These are phyloP conservation scores for Ustilago curta DNA, from an alignment of 1,284 basidiomycete genomes.

Conservation along the genomic window DNA sequence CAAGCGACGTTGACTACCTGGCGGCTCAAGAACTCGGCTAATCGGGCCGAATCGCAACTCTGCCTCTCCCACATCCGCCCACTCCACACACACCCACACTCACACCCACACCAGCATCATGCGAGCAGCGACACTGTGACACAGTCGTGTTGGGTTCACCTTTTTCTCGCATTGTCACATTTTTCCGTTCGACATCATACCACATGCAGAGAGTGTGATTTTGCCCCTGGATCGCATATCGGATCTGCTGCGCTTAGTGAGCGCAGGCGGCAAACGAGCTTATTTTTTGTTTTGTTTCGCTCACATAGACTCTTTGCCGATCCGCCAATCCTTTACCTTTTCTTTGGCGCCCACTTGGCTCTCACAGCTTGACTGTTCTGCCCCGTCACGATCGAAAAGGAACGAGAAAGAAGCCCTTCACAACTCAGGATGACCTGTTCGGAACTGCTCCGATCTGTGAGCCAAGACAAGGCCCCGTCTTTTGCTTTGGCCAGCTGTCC, in stretches of 20 bases:
- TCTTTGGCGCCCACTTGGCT: no score
- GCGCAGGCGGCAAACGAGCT: conserved; percentile 7
- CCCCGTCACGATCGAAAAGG: no score
- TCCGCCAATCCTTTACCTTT: neutral
- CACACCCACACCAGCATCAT: no score
- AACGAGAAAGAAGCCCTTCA: no score
- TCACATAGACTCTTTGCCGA: neutral
- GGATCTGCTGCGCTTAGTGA: neutral
- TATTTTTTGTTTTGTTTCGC: neutral
- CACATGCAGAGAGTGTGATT: neutral
- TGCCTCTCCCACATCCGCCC: neutral
- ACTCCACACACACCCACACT: no score
- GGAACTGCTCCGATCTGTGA: no score
- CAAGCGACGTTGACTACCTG: neutral
- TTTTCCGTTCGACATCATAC: neutral
- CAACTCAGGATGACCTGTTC: no score
- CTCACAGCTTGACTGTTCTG: no score
- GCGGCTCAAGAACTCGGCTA: conserved; percentile 6
- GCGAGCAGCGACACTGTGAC: neutral
- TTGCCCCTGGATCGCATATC: neutral
- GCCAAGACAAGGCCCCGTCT: no score
- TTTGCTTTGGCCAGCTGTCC: no score
- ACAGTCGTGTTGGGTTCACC: neutral
- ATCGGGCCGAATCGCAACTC: neutral
- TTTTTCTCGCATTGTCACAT: neutral